Evolutionary conservation across 2,329 filamentous ascomycete genomes (phyloP), one percentile per base, ranked within the genome.

Genomic region (Botryosphaeria dothidea): DNA sequence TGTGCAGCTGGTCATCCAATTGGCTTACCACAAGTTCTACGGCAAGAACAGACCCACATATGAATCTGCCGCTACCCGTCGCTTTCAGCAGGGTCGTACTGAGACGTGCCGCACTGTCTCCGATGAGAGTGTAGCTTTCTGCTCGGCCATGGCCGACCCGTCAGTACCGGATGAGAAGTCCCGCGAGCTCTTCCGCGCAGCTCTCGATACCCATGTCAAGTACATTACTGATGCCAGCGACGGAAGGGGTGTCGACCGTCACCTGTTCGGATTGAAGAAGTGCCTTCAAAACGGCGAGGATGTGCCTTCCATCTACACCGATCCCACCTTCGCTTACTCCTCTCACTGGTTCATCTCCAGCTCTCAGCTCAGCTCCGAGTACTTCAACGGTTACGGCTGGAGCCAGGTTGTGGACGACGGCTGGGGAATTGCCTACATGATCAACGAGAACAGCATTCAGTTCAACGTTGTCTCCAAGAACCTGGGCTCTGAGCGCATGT

Each of bases 301-400:
- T 68, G 68, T 96, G 2, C 95, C 95, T 0, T 85, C 87, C 21
- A 85, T 99, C 67, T 99, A 91, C 83, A 86, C 90, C 75, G 95
- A 99, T 76, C 92, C 93, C 0, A 90, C 93, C 3, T 98, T 86
- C 77, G 76, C 80, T 3, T 99, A 98, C 83, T 93, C 90, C 66
- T 83, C 85, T 74, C 92, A 90, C 15, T 99, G 95, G 95, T 97
- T 88, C 80, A 84, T 99, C 66, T 94, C 90, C 29, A 92, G 89
- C 29, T 92, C 88, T 67, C 96, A 99, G 82, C 83, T 99, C 77
- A 95, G 91, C 80, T 93, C 90, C 36, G 96, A 99, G 83, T 97
- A 92, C 84, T 99, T 98, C 81, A 99, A 99, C 77, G 95, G 96
- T 25, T 99, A 99, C 79, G 95, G 95, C 51, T 99, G 95, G 95